Percentiles rank a stretch among this genome's conserved stretches.
phyloP scores from a whole-genome alignment of 2,329 filamentous ascomycete genomes.

The Cladophialophora immunda region DNA sequence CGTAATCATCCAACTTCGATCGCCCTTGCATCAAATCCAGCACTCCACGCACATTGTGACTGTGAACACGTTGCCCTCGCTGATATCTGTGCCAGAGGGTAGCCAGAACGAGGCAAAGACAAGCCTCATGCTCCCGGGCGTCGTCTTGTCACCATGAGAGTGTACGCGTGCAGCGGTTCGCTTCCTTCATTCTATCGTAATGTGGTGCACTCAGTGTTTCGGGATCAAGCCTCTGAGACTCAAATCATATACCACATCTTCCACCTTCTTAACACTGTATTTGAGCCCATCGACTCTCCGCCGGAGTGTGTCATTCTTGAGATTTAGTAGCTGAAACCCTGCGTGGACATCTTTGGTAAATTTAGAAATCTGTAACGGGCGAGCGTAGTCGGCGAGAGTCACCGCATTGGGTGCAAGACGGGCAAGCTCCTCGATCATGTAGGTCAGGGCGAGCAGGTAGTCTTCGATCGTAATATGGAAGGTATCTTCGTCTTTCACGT shows the following conservation, averaged over 20 bases:
- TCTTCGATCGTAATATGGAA: constrained; percentile 98
- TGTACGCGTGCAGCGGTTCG: not conserved
- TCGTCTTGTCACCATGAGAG: not conserved
- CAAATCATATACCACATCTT: constrained; percentile 97
- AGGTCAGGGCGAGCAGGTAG: constrained; percentile 88
- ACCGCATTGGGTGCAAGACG: constrained; percentile 89
- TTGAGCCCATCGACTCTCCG: constrained; percentile 93
- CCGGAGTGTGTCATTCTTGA: constrained; percentile 93
- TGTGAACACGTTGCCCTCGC: not conserved
- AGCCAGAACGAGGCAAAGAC: not conserved
- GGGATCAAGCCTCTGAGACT: constrained; percentile 83
- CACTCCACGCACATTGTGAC: not conserved
- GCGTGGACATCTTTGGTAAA: constrained; percentile 97
- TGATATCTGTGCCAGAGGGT: not conserved
- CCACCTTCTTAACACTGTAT: constrained; percentile 96
- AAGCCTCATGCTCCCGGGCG: not conserved
- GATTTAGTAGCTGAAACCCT: constrained; percentile 94
- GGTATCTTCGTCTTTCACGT: constrained; percentile 79
- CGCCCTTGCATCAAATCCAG: not conserved
- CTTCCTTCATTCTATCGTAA: not conserved
- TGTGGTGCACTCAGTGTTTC: constrained; percentile 42
- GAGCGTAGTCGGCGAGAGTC: constrained; percentile 84
- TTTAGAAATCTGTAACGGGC: constrained; percentile 85
- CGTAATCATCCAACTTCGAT: not conserved
- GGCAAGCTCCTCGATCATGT: constrained; percentile 86